Evolutionary conservation across 2,329 filamentous ascomycete genomes (phyloP), one percentile per base, ranked within the genome.

Genomic region (Clarireedia hainanense): DNA sequence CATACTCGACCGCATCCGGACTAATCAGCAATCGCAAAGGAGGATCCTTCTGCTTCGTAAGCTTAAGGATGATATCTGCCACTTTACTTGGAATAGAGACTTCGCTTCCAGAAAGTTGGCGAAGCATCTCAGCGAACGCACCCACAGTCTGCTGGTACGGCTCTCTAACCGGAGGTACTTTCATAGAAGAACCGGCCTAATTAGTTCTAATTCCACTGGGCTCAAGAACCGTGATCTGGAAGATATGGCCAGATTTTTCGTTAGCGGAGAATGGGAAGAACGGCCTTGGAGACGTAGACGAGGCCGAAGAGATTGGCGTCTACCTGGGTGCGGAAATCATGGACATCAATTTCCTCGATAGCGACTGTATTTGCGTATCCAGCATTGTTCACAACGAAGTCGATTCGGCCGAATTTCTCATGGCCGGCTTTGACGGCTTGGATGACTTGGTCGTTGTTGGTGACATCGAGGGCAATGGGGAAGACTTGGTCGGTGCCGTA

Each of bases 321-420:
- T 67, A 84, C 75, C 62, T 83, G 76, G 2, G 66, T 73, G 2
- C 75, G 71, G 43, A 79, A 75, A 30, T 80, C 73, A 2, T 72
- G 64, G 1, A 80, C 72, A 1, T 70, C 69, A 2, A 78, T 64
- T 6, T 76, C 75, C 62, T 85, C 81, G 48, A 83, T 75, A 1
- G 76, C 73, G 12, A 76, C 78, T 5, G 69, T 64, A 1, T 80
- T 68, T n/a, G 78, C 77, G 57, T 81, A 83, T 2, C 80, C 82
- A 3, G 80, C 80, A 50, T 84, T 84, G 69, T 84, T 84, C 57
- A 81, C 74, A 5, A 84, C 76, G 1, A 83, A 76, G 64, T 85
- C 80, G 46, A 85, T 68, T 6, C 77, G 75, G 15, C 74, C 73
- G 66, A 84, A 84, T 48, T 75, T 75, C 2, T 73, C 67, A 1